Conservation (phyloP, 2,329 filamentous ascomycete species). For the Neofusicoccum laricinum region DNA sequence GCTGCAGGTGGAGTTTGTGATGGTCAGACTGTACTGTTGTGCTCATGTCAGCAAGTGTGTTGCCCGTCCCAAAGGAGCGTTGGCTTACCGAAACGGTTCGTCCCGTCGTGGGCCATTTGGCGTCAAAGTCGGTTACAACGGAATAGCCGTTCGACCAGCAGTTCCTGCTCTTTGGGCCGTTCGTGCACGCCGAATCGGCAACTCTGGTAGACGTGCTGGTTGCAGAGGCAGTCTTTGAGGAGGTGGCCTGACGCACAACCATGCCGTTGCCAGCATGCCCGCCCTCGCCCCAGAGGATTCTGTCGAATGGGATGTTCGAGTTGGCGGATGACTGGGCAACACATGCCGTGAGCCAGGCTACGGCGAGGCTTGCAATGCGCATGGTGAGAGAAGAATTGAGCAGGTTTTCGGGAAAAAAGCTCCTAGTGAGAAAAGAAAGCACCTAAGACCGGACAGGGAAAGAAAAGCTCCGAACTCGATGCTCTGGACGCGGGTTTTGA, state of each 20-base stretch:
- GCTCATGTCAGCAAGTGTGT: constrained; percentile 26
- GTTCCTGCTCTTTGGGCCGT: constrained; percentile 33
- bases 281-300: constrained; percentile 24
- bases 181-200: constrained; percentile 31
- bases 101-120: constrained; percentile 37
- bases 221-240: neutral
- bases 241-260: constrained; percentile 2
- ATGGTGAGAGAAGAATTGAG: constrained; percentile 17
- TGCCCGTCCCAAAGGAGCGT: constrained; percentile 28
- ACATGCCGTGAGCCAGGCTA: constrained; percentile 20
- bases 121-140: constrained; percentile 46
- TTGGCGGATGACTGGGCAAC: neutral
- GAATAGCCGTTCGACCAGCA: constrained; percentile 45
- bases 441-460: neutral
- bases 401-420: neutral
- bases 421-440: neutral
- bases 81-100: neutral
- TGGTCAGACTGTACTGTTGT: constrained; percentile 37
- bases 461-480: neutral
- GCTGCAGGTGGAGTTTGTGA: constrained; percentile 41
- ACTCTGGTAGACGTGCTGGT: constrained; percentile 18
- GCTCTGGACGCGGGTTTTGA: neutral
- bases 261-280: constrained; percentile 19
- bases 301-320: constrained; percentile 19
- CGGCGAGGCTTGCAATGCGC: constrained; percentile 21